Evolutionary conservation across 805 yeast species (phyloP), one percentile per base, ranked within the genome.

Genomic region (Ogataea methanolica): DNA sequence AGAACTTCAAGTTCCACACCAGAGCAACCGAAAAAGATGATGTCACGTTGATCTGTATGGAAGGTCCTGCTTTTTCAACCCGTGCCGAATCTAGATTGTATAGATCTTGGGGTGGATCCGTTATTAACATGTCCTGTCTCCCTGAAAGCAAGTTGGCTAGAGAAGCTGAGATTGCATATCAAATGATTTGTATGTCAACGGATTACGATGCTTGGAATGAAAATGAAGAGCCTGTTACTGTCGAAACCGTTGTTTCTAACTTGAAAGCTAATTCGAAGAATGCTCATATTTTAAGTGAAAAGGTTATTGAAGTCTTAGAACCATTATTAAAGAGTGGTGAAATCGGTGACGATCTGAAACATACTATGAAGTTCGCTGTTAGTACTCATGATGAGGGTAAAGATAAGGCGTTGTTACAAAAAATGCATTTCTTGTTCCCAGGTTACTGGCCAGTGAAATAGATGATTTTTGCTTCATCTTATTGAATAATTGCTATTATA

Each of bases 141-240:
- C 99, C 99, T n/a, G 99, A 94, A 72, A 85, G 96, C 36, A 94
- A 94, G 67, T 78, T 94, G 54, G 99, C 99, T 4, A 81, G 95
- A 62, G 99, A 94, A 71, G 97, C 98, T 40, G 99, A 94, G 69
- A 84, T 94, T 55, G 78, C 96, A 29, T 94, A 94, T 70, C 98
- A 92, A 69, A 94, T 94, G 97, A 79, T 94, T 54, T 94, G 99
- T 70, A 94, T 94, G 99, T 85, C 96, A 1, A 94, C 99, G 4
- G 99, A 94, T 68, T 94, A 94, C 69, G 99, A 94, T 65, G 96
- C 99, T 22, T 94, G 99, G 99, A 87, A 90, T 63, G 96, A 85
- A 60, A 81, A 79, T 45, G 98, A 84, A 63, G 97, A 92, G 62
- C 92, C 98, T 2, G 99, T 94, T 42, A 91, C 98, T 8, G 98